Base-by-base conservation (phyloP, 164 flowering plant species). In the Santalum album region DNA sequence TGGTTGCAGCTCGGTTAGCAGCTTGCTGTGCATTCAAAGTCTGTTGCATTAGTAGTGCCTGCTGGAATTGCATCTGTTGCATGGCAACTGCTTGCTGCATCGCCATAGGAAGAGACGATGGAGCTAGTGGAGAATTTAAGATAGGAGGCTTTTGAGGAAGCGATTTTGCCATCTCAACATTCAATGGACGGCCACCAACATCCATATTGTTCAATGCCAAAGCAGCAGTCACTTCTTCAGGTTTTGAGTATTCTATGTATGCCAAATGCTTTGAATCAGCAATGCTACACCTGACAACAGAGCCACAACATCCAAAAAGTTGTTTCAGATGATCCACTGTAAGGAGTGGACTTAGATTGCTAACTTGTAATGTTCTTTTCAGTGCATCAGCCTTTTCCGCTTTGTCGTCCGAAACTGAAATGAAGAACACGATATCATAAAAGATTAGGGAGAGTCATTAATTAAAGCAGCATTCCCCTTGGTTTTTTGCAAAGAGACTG, bases 1-100 rank as follows among this genome's bases (percentile, higher is more conserved):
- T 78, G 19, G 87, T 77, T 43, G 99, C 99, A 48, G 95, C 99
- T 50, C 84, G 75, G 49, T 75, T 86, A 25, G 99, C 99, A 36
- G 99, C 97, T 71, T 90, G 97, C 62, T 90, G 97, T 1, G 95
- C 80, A 63, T 73, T 76, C 87, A 94, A 54, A 50, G 87, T 77
- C 65, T 90, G 97, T 60, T 94, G 99, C 97, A 94, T 87, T 21
- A 87, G 54, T 49, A 94, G 65, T 58, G 99, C 92, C 77, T 94
- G 97, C 73, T 94, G 99, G 69, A 87, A 94, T 55, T 94, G 97
- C 95, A 92, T 87, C 66, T 94, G 99, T 62, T 94, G 99, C 97
- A 90, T 82, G 17, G 96, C 96, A 64, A 90, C 97, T 64, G 99
- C 96, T 71, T 94, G 99, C 69, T 94, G 97, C 99, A 94, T 90